Percentiles rank a stretch among this genome's conserved stretches.
Evolutionary conservation across 805 yeast species (phyloP).

Genomic region (Saturnispora diversa): DNA sequence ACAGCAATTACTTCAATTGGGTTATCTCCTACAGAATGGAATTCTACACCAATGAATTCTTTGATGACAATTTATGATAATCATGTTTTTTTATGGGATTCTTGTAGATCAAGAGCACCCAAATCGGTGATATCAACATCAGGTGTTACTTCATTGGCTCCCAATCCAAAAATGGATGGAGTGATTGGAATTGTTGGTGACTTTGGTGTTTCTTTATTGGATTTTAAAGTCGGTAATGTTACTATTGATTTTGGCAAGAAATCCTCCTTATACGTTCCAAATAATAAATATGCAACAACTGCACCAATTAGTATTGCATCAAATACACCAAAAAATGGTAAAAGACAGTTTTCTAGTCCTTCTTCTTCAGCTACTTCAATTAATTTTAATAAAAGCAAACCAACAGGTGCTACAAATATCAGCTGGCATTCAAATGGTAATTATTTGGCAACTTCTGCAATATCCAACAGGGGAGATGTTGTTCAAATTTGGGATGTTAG

Average conservation of each 20-base stretch:
- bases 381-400: not conserved
- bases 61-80: conserved; percentile 60
- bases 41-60: conserved; percentile 34
- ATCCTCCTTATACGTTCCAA: conserved; percentile 9
- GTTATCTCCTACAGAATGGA: conserved; percentile 36
- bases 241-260: conserved; percentile 21
- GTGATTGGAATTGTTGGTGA: conserved; percentile 58
- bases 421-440: conserved; percentile 60
- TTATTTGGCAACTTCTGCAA: conserved; percentile 47
- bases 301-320: conserved; percentile 1
- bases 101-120: conserved; percentile 52
- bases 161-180: conserved; percentile 39
- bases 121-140: conserved; percentile 42
- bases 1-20: conserved; percentile 31
- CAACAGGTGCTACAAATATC: conserved; percentile 34
- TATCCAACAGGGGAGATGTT: conserved; percentile 30
- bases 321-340: not conserved
- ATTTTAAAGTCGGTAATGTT: conserved; percentile 41
- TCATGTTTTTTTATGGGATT: conserved; percentile 71
- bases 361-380: not conserved
- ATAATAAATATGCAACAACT: not conserved
- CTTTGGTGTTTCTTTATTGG: conserved; percentile 69
- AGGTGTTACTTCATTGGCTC: conserved; percentile 46
- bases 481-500: conserved; percentile 72
- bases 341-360: too few species aligned